phyloP scores from a whole-genome alignment of 2,329 filamentous ascomycete species.

The Epicoccum nigrum region DNA sequence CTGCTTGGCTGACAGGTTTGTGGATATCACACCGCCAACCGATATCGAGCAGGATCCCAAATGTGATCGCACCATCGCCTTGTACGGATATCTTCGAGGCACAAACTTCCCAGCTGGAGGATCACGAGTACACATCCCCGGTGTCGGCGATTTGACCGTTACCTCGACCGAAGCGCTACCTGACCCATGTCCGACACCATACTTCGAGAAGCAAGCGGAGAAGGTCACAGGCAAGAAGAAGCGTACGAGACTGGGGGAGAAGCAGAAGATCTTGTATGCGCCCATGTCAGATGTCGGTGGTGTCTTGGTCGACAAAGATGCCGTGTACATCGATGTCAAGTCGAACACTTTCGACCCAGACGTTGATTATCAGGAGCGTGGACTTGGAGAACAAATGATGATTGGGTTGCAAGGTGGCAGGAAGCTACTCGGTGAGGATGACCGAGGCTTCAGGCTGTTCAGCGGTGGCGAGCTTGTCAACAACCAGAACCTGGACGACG shows the following conservation, averaged over 20 bases:
- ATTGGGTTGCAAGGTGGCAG: constrained; percentile 85
- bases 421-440: constrained; percentile 79
- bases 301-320: constrained; percentile 94
- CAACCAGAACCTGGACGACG: constrained; percentile 56
- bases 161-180: constrained; percentile 84
- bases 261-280: constrained; percentile 94
- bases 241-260: constrained; percentile 84
- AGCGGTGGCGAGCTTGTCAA: constrained; percentile 74
- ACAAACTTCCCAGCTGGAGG: constrained; percentile 90
- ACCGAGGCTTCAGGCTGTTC: constrained; percentile 85
- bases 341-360: constrained; percentile 73
- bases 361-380: constrained; percentile 71
- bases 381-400: constrained; percentile 95
- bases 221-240: constrained; percentile 84
- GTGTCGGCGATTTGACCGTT: constrained; percentile 86
- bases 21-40: constrained; percentile 93
- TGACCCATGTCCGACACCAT: constrained; percentile 93
- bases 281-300: constrained; percentile 98
- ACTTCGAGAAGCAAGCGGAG: constrained; percentile 83
- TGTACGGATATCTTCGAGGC: constrained; percentile 92
- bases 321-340: constrained; percentile 84
- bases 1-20: constrained; percentile 88
- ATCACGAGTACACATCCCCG: constrained; percentile 89
- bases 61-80: constrained; percentile 86
- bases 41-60: constrained; percentile 86